These are phyloP conservation scores for Diversispora eburnea DNA, from an alignment of 192 early-diverging fungal genomes.

Conservation along the genomic window DNA sequence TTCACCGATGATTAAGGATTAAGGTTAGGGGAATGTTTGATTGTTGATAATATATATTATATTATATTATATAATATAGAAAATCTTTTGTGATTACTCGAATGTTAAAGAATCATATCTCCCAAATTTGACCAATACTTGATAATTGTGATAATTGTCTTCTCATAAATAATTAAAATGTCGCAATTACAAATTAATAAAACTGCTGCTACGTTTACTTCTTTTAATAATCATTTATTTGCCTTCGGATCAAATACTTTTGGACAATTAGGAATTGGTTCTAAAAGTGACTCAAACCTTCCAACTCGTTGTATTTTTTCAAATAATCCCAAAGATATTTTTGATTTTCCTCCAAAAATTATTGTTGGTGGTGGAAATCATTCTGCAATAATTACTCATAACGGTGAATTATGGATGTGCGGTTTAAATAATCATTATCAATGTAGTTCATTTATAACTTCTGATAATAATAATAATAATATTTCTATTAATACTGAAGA, in stretches of 20 bases:
- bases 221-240: constrained; percentile 29
- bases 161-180: too few relatives aligned
- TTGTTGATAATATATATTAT: too few relatives aligned
- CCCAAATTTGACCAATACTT: too few relatives aligned
- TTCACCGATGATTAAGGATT: too few relatives aligned
- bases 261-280: constrained; percentile 62
- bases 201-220: too few relatives aligned
- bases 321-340: not conserved
- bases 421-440: constrained; percentile 54
- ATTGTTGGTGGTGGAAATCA: constrained; percentile 71
- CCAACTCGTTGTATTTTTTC: constrained; percentile 28
- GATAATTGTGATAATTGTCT: too few relatives aligned
- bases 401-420: constrained; percentile 40
- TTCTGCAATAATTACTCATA: constrained; percentile 46
- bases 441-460: constrained; percentile 28
- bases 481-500: constrained; percentile 21
- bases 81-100: too few relatives aligned
- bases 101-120: too few relatives aligned
- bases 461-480: not conserved
- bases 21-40: too few relatives aligned
- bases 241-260: constrained; percentile 63
- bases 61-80: too few relatives aligned
- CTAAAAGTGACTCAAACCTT: constrained; percentile 40
- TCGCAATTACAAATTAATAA: too few relatives aligned
- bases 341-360: constrained; percentile 26